These are phyloP conservation scores for Helenozyma rhizophorensis DNA, from an alignment of 805 yeast genomes.

Conservation along the genomic window DNA sequence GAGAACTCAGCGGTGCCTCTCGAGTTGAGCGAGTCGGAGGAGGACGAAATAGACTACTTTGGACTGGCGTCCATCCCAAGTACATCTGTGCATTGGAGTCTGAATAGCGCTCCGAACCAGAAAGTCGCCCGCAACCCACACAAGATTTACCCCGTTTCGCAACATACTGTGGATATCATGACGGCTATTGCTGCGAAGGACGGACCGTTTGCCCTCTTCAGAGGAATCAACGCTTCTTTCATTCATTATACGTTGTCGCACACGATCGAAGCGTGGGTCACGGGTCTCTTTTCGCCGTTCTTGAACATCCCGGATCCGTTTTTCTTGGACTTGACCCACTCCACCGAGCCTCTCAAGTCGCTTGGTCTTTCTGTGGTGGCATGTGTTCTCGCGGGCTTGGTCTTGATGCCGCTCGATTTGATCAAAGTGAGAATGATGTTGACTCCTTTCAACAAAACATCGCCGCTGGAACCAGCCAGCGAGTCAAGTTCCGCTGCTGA, in stretches of 20 bases:
- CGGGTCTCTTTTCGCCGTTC: constrained; percentile 80
- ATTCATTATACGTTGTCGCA: constrained; percentile 68
- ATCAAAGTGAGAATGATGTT: constrained; percentile 75
- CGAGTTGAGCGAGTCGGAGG: constrained; percentile 8
- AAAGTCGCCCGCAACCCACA: constrained; percentile 5
- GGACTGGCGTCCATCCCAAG: constrained; percentile 15
- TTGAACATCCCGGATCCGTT: constrained; percentile 84
- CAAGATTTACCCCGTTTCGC: constrained; percentile 52
- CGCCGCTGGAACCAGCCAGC: neutral
- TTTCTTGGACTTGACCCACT: constrained; percentile 75
- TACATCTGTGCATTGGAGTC: neutral
- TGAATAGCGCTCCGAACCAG: no score
- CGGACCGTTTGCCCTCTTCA: constrained; percentile 67
- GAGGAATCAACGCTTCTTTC: constrained; percentile 77
- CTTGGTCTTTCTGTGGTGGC: constrained; percentile 66
- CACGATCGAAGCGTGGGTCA: constrained; percentile 86
- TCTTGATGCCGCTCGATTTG: constrained; percentile 76
- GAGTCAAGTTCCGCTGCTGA: neutral
- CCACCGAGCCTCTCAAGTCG: constrained; percentile 71
- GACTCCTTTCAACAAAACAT: constrained; percentile 48
- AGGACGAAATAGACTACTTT: constrained; percentile 35
- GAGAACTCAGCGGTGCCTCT: neutral
- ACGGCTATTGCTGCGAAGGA: constrained; percentile 62
- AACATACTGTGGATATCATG: constrained; percentile 62
- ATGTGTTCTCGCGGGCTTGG: constrained; percentile 63